Base-by-base conservation (phyloP, 176 grass and related monocot species). In the Pontederia crassipes region DNA sequence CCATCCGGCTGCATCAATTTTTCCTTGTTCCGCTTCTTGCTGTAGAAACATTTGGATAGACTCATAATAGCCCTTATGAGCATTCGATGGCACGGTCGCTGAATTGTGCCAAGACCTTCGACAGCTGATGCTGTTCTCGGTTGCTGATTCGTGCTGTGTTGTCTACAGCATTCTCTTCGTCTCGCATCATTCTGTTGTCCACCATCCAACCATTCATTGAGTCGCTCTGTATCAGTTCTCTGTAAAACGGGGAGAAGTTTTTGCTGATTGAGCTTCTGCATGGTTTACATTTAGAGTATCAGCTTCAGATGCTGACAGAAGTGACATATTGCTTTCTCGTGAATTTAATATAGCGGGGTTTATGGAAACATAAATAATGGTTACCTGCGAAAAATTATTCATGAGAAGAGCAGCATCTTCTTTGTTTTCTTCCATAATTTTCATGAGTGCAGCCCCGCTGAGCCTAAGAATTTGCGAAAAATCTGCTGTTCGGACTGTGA, bases 401-500 rank as follows among this genome's bases (percentile, higher is more conserved):
- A 64, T 74, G 59, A 74, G 15, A 18, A 64, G 28, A 55, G 17
- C 55, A 5, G 49, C 59, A 46, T 64, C 71, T 28, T 63, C 49
- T 46, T 52, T 74, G 32, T 62, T 74, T 28, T 64, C 32, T 12
- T 13, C 11, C 9, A 74, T 57, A 29, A 20, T 64, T 8, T 64
- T 74, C 16, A 74, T 32, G 14, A 74, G 32, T 16, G 52, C 28
- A 28, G 29, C 20, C 50, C 35, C 64, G 60, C 48, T 55, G 11
- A 74, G 71, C 52, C 60, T 74, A 45, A 64, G 71, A 29, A 64
- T 64, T 28, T 74, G 60, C n/a, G 71, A 28, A 35, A 74, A 50
- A 45, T 64, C 59, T 28, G 71, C 64, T 16, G 71, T 74, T 64
- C 59, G 29, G 46, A 74, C 51, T 8, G 59, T 64, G 32, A 63